Evolutionary conservation across 225 moss, liverwort and hornwort species (phyloP), one percentile per base, ranked within the genome.

Genomic region (Rhytidiadelphus loreus): DNA sequence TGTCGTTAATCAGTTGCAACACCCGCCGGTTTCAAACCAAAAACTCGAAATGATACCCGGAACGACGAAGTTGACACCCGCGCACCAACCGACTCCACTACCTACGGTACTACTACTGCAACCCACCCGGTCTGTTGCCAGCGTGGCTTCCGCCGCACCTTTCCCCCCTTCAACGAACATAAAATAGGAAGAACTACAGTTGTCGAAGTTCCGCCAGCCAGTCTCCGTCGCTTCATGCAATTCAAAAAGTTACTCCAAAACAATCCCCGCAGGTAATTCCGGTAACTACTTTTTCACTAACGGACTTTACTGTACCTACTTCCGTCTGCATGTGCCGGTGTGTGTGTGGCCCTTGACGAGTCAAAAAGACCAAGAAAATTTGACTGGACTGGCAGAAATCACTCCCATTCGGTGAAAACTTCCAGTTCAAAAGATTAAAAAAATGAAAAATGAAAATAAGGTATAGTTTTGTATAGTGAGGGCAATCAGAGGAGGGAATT

Each of bases 381-480:
- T 11, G 58, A 71, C 22, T 30, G 43, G 46, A 30, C 29, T n/a
- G 12, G 23, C 55, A 55, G 55, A 77, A n/a, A 3, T n/a, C 78
- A 8, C 25, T 57, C 15, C 28, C 57, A 57, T 39, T 28, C 28
- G 7, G 29, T 58, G 41, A 58, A 58, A 58, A 57, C 14, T 28
- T 57, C 28, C 26, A 26, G 12, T n/a, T 25, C 1, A 6, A n/a
- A 56, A 78, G 11, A n/a, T 7, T 23, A 2, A 11, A 7, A 41
- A 17, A 8, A 5, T 25, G 0, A 28, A 16, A 6, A 3, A 2
- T 16, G n/a, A 5, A 16, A 6, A 14, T 29, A 16, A 16, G 4
- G 0, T 24, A 21, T 4, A 7, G 13, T 39, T 69, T 41, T 25
- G 16, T 52, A 52, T 16, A 52, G n/a, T n/a, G n/a, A n/a, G 52